phyloP scores from a whole-genome alignment of 177 flowering plant species.

The Vitis hybrid region DNA sequence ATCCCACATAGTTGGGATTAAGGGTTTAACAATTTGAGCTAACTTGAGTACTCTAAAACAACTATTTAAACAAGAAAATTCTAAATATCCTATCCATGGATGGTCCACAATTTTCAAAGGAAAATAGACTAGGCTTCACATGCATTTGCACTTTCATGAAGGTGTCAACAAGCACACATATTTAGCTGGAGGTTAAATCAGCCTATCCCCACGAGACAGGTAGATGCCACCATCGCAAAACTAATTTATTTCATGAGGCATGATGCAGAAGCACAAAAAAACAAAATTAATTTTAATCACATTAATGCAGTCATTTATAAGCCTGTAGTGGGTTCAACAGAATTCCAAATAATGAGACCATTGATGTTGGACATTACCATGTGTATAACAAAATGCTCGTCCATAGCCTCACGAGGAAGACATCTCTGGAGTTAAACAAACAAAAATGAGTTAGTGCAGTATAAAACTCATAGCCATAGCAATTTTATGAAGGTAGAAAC shows the following conservation, averaged over 20 bases:
- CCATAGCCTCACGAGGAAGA: slow-evolving; percentile 74
- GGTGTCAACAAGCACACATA: no score
- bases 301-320: slow-evolving; percentile 1
- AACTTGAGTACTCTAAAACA: no score
- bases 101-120: no score
- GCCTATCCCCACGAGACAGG: background rate
- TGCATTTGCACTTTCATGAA: no score
- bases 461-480: background rate
- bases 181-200: no score
- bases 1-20: no score
- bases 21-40: no score
- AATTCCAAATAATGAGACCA: background rate
- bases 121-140: no score
- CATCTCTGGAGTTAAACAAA: slow-evolving; percentile 67
- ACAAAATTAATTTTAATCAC: background rate
- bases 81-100: no score
- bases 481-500: background rate
- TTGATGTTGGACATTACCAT: slow-evolving; percentile 49
- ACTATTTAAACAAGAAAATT: no score
- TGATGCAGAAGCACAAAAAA: background rate
- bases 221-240: background rate
- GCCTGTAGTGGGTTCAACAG: background rate
- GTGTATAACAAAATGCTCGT: slow-evolving; percentile 88
- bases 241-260: background rate
- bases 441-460: slow-evolving; percentile 7